A percentile compares a stretch with the other conserved stretches of the same genome.
phyloP scores from a whole-genome alignment of 345 rosid species.

The Lepidium sativum region DNA sequence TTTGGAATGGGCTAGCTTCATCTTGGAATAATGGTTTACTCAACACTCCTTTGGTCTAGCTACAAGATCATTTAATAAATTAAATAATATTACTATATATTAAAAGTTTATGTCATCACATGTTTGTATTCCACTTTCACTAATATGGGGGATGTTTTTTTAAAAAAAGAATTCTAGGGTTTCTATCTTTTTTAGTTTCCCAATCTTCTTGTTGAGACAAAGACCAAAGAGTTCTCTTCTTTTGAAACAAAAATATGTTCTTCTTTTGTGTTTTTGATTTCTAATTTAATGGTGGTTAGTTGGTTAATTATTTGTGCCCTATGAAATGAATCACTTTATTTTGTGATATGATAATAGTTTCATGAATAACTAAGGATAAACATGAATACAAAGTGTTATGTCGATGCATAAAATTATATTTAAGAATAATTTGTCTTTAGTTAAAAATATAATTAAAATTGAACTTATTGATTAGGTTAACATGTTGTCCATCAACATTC shows the following conservation, averaged over 20 bases:
- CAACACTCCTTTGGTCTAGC: conserved; percentile 46
- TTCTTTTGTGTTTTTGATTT: conserved; percentile 20
- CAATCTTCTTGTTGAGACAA: conserved; percentile 1
- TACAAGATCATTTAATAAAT: background rate
- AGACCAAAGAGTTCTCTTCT: conserved; percentile 5
- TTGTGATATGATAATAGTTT: background rate
- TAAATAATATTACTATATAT: conserved; percentile 4
- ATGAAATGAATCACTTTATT: background rate
- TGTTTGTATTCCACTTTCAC: conserved; percentile 22
- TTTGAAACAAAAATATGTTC: background rate
- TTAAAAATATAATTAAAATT: background rate
- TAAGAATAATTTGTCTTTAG: no score
- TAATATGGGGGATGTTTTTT: conserved; percentile 15
- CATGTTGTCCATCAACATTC: conserved; percentile 23
- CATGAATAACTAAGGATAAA: background rate
- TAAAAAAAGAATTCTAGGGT: conserved; percentile 15
- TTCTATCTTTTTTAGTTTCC: conserved; percentile 17
- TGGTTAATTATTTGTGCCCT: background rate
- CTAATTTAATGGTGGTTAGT: conserved; percentile 29
- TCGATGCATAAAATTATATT: no score
- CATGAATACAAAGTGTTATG: no score
- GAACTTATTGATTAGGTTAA: conserved; percentile 30
- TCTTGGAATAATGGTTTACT: conserved; percentile 47
- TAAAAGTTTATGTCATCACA: conserved; percentile 7
- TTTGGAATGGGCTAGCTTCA: conserved; percentile 44